phyloP scores from a whole-genome alignment of 495 filamentous ascomycete species.

The Durotheca rogersii region DNA sequence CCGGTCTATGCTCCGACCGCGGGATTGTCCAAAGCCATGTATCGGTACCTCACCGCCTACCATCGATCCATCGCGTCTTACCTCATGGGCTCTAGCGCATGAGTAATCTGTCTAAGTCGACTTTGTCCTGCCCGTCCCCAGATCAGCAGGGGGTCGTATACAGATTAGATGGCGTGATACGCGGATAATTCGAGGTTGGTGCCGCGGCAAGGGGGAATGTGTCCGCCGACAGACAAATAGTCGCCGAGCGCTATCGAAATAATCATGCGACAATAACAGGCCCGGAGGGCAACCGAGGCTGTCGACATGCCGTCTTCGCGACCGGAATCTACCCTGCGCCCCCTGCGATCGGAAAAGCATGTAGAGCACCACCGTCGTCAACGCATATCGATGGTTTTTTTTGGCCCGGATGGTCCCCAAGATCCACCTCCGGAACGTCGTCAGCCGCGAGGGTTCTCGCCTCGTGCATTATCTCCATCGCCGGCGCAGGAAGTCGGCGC shows the following conservation, averaged over 20 bases:
- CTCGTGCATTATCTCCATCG: constrained; percentile 14
- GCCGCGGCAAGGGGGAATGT: too few relatives aligned
- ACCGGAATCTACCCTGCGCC: constrained; percentile 10
- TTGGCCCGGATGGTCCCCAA: constrained; percentile 33
- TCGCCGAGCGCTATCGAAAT: constrained; percentile 12
- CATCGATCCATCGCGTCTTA: constrained; percentile 23
- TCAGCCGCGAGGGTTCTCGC: constrained; percentile 8
- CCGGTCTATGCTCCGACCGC: too few relatives aligned
- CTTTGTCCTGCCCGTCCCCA: constrained; percentile 2
- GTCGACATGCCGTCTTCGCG: constrained; percentile 15
- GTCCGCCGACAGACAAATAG: constrained; percentile 4
- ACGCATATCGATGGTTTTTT: constrained; percentile 16
- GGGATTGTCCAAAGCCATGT: too few relatives aligned
- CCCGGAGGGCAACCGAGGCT: constrained; percentile 2
- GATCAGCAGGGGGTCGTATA: constrained; percentile 6
- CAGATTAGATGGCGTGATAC: background rate
- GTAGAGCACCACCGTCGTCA: background rate
- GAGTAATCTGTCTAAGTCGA: background rate
- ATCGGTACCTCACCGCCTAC: constrained; percentile 26
- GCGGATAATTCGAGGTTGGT: too few relatives aligned
- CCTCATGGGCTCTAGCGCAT: constrained; percentile 7
- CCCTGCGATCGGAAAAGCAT: constrained; percentile 9
- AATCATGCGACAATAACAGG: constrained; percentile 20
- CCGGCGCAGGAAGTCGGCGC: too few relatives aligned
- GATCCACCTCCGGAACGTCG: constrained; percentile 20